These are phyloP conservation scores for Rhipidocladum racemiflorum DNA, from an alignment of 176 grass and related monocot genomes.

Conservation along the genomic window DNA sequence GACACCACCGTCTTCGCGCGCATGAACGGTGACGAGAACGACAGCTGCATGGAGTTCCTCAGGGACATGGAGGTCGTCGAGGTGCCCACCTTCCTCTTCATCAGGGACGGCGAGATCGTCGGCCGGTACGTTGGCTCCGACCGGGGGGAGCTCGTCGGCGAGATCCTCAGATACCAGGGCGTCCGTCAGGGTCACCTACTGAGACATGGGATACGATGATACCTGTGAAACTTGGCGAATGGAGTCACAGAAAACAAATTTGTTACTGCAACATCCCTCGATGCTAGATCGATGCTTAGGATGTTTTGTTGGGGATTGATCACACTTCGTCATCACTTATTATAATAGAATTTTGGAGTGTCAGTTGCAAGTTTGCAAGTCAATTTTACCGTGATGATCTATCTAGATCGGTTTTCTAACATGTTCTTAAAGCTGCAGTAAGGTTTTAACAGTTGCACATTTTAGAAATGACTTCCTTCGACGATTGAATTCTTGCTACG, in stretches of 20 bases:
- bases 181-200: conserved; percentile 68
- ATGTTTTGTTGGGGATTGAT: neutral
- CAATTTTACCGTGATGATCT: neutral
- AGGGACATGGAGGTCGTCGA: conserved; percentile 83
- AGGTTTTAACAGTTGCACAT: neutral
- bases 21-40: conserved; percentile 98
- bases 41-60: conserved; percentile 85
- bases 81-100: conserved; percentile 96
- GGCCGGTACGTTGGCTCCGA: conserved; percentile 88
- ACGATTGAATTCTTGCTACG: neutral
- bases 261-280: neutral
- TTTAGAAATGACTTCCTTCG: neutral
- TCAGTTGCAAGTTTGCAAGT: neutral
- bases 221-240: neutral
- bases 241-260: neutral
- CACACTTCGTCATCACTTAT: neutral
- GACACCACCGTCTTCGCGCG: conserved; percentile 76
- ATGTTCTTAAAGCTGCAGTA: neutral
- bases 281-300: conserved; percentile 12
- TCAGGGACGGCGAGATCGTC: conserved; percentile 59
- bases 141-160: conserved; percentile 92
- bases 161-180: conserved; percentile 89
- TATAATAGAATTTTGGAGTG: conserved; percentile 29
- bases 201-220: neutral
- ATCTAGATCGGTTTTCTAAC: neutral